Conservation (phyloP, 768 basidiomycete species). For the Termitomyces sp. region DNA sequence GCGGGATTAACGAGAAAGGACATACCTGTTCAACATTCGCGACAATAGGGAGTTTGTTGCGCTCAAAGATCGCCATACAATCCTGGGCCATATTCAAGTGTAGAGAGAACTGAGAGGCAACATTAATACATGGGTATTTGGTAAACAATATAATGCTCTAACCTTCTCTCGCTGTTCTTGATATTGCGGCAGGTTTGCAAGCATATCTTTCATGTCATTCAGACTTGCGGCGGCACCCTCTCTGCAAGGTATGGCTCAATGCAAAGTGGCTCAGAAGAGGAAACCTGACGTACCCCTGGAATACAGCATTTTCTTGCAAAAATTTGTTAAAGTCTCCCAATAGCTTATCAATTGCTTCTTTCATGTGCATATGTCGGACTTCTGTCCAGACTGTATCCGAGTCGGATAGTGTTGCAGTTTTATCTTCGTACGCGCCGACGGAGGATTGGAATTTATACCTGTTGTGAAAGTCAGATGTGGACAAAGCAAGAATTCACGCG, state of each 20-base stretch:
- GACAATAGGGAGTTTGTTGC: slow-evolving; percentile 74
- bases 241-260: slow-evolving; percentile 26
- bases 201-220: slow-evolving; percentile 99
- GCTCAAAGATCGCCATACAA: slow-evolving; percentile 92
- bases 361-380: slow-evolving; percentile 97
- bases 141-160: slow-evolving; percentile 5
- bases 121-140: neutral
- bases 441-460: slow-evolving; percentile 96
- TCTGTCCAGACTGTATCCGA: slow-evolving; percentile 87
- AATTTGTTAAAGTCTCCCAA: slow-evolving; percentile 97
- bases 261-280: neutral
- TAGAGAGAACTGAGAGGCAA: slow-evolving; percentile 73
- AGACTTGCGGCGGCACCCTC: slow-evolving; percentile 82
- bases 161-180: slow-evolving; percentile 96
- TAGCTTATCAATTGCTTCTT: slow-evolving; percentile 94
- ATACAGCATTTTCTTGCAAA: slow-evolving; percentile 89
- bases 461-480: neutral
- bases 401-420: slow-evolving; percentile 82
- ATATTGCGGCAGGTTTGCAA: slow-evolving; percentile 90
- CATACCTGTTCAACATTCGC: slow-evolving; percentile 87
- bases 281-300: slow-evolving; percentile 65
- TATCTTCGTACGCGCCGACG: slow-evolving; percentile 80
- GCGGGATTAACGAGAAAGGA: slow-evolving; percentile 15
- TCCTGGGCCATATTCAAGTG: slow-evolving; percentile 98
- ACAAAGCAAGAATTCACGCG: neutral